A percentile compares a stretch with the other conserved stretches of the same genome.
Conservation (phyloP, 345 rosid genomes). For the Lumnitzera racemosa region DNA sequence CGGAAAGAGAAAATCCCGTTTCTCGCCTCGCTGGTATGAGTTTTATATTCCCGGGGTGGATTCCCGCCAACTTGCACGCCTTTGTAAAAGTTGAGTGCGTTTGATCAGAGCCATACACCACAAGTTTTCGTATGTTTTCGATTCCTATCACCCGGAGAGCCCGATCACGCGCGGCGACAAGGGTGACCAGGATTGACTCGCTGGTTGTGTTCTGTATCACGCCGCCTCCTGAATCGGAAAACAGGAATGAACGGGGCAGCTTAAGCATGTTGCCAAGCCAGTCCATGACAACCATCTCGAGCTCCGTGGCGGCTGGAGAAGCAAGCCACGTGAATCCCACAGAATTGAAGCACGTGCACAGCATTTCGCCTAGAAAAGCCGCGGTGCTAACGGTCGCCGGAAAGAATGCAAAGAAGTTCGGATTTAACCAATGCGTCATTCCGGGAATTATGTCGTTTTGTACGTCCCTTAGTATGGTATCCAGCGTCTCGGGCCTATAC, state of each 20-base stretch:
- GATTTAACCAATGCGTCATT: constrained; percentile 45
- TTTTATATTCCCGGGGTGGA: constrained; percentile 16
- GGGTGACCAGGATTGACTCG: constrained; percentile 29
- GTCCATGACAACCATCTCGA: constrained; percentile 37
- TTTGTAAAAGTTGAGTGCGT: constrained; percentile 31
- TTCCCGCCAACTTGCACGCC: constrained; percentile 27
- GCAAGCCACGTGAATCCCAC: constrained; percentile 41
- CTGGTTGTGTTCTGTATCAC: constrained; percentile 33
- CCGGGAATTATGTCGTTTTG: constrained; percentile 30
- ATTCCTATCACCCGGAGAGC: constrained; percentile 6
- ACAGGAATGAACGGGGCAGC: constrained; percentile 28
- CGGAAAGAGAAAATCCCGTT: constrained; percentile 19
- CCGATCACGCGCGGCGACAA: constrained; percentile 28
- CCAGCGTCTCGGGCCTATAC: constrained; percentile 19
- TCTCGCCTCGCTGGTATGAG: constrained; percentile 14
- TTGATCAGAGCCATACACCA: constrained; percentile 34
- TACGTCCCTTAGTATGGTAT: constrained; percentile 20
- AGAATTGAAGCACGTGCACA: constrained; percentile 31
- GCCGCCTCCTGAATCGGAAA: constrained; percentile 31
- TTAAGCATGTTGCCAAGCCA: constrained; percentile 33
- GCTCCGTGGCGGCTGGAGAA: constrained; percentile 35
- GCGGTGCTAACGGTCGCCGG: constrained; percentile 23
- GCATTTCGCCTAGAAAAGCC: constrained; percentile 35
- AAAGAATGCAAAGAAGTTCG: constrained; percentile 37
- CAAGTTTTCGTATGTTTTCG: constrained; percentile 17